Percentiles rank a stretch among this genome's conserved stretches.
Evolutionary conservation across 1,139 yeast species (phyloP).

Genomic region (Candida tropicalis): DNA sequence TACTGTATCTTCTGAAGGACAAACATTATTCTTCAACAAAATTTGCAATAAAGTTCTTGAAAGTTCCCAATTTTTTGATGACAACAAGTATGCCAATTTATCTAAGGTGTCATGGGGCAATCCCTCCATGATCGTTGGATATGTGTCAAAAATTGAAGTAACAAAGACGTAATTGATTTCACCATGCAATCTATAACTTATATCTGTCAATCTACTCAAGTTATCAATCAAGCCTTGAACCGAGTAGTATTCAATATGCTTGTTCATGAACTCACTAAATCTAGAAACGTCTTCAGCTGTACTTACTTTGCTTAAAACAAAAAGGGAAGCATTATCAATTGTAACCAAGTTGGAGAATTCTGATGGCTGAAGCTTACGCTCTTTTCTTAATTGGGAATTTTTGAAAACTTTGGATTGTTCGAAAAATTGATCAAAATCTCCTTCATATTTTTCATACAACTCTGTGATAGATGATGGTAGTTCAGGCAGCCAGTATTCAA

Average conservation of each 20-base stretch:
- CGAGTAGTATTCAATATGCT: slow-evolving; percentile 21
- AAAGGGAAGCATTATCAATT: slow-evolving; percentile 26
- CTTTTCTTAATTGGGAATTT: slow-evolving; percentile 19
- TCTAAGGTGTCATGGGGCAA: slow-evolving; percentile 29
- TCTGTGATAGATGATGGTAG: not conserved
- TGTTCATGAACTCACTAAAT: slow-evolving; percentile 21
- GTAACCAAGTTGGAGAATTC: slow-evolving; percentile 19
- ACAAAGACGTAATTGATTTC: slow-evolving; percentile 6
- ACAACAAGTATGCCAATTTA: slow-evolving; percentile 27
- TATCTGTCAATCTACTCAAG: slow-evolving; percentile 11
- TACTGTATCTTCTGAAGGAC: slow-evolving; percentile 33
- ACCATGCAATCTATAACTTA: slow-evolving; percentile 4
- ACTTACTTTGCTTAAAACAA: slow-evolving; percentile 18
- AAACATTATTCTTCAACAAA: slow-evolving; percentile 22
- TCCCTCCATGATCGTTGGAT: slow-evolving; percentile 18
- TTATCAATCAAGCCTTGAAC: slow-evolving; percentile 23
- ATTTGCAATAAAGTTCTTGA: slow-evolving; percentile 23
- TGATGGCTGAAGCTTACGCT: slow-evolving; percentile 19
- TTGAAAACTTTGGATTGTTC: slow-evolving; percentile 22
- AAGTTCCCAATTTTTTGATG: slow-evolving; percentile 21
- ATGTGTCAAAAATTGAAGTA: slow-evolving; percentile 1
- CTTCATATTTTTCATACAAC: not conserved
- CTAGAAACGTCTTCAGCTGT: slow-evolving; percentile 9
- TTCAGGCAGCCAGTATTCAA: slow-evolving; percentile 1
- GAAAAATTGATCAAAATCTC: slow-evolving; percentile 18